These are phyloP conservation scores for Moricandia arvensis DNA, from an alignment of 345 rosid genomes.

Conservation along the genomic window DNA sequence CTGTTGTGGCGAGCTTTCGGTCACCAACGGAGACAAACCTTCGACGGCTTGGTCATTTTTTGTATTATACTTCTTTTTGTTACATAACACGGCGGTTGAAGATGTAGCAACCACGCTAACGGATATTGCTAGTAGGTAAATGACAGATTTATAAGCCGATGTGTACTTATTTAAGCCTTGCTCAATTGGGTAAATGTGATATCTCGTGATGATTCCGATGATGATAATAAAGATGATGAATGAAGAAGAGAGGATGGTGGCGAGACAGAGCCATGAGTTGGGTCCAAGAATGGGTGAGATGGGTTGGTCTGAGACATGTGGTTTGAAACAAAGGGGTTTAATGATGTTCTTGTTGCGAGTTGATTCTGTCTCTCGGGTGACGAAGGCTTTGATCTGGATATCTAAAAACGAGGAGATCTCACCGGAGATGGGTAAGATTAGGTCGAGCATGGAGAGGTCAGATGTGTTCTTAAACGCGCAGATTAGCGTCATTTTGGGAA, in stretches of 20 bases:
- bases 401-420: slow-evolving; percentile 37
- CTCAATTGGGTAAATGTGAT: slow-evolving; percentile 58
- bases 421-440: slow-evolving; percentile 51
- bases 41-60: slow-evolving; percentile 41
- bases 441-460: slow-evolving; percentile 68
- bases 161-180: slow-evolving; percentile 39
- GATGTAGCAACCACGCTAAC: slow-evolving; percentile 47
- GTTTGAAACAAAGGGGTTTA: slow-evolving; percentile 59
- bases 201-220: slow-evolving; percentile 55
- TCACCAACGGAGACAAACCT: slow-evolving; percentile 34
- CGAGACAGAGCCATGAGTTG: slow-evolving; percentile 75
- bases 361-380: slow-evolving; percentile 57
- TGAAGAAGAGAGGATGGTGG: slow-evolving; percentile 61
- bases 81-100: slow-evolving; percentile 54
- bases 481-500: slow-evolving; percentile 51
- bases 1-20: slow-evolving; percentile 60
- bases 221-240: slow-evolving; percentile 54
- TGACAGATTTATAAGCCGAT: slow-evolving; percentile 17
- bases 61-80: slow-evolving; percentile 45
- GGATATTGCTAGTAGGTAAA: slow-evolving; percentile 48
- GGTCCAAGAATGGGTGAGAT: slow-evolving; percentile 64
- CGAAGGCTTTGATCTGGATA: slow-evolving; percentile 59
- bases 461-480: slow-evolving; percentile 54
- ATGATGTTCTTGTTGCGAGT: slow-evolving; percentile 4
- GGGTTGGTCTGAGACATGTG: slow-evolving; percentile 49